Percentiles rank a stretch among this genome's conserved stretches.
Evolutionary conservation across 805 yeast genomes (phyloP).

Genomic region (Lachancea sp.): DNA sequence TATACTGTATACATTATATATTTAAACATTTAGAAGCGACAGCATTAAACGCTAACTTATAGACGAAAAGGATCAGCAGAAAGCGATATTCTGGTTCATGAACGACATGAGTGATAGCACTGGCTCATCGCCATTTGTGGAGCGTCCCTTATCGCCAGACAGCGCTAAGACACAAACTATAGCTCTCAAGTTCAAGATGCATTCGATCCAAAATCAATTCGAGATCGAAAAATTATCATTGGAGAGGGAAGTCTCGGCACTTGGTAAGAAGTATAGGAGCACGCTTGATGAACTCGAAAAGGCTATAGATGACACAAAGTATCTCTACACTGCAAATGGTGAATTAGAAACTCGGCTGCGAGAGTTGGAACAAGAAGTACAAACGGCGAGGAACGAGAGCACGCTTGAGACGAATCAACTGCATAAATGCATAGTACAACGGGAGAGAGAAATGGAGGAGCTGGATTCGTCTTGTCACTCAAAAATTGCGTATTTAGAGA

Average conservation of each 20-base stretch:
- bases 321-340: conserved; percentile 33
- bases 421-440: conserved; percentile 22
- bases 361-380: conserved; percentile 21
- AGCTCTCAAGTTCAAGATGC: conserved; percentile 34
- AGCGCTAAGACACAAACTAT: conserved; percentile 21
- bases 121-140: conserved; percentile 37
- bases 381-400: conserved; percentile 19
- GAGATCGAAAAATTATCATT: conserved; percentile 27
- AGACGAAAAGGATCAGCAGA: not conserved
- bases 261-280: conserved; percentile 32
- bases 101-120: conserved; percentile 27
- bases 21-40: not conserved
- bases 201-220: conserved; percentile 35
- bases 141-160: conserved; percentile 20
- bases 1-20: not conserved
- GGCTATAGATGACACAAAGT: conserved; percentile 31
- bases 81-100: too few species aligned
- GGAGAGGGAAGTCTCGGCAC: conserved; percentile 19
- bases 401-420: conserved; percentile 32
- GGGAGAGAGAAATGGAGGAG: conserved; percentile 30
- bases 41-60: not conserved
- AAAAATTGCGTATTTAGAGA: conserved; percentile 13
- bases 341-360: conserved; percentile 16
- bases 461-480: conserved; percentile 34
- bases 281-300: conserved; percentile 29